phyloP scores from a whole-genome alignment of 2,329 filamentous ascomycete genomes.

The Aquanectria penicillioides region DNA sequence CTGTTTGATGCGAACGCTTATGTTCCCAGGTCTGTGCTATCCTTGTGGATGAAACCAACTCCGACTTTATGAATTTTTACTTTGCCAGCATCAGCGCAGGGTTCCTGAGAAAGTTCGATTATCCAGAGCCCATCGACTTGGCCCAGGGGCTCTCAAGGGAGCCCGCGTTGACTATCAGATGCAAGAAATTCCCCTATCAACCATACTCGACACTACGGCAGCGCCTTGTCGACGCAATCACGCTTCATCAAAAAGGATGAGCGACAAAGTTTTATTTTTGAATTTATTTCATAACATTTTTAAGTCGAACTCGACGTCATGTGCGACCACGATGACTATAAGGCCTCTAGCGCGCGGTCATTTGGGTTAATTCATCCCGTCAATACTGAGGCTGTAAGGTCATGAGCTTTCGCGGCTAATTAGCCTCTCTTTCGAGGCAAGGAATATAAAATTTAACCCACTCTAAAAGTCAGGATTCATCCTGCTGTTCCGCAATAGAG shows the following conservation, averaged over 20 bases:
- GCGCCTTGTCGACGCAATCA: constrained; percentile 20
- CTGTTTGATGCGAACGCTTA: no score
- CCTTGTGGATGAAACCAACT: constrained; percentile 30
- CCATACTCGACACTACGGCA: constrained; percentile 30
- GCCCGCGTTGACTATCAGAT: constrained; percentile 15
- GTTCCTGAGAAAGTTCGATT: constrained; percentile 39
- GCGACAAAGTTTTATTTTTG: not conserved
- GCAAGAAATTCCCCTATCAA: constrained; percentile 23
- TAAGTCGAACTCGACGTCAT: not conserved
- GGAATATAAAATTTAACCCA: no score
- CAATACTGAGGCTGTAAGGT: no score
- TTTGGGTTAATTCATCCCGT: no score
- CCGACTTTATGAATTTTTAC: constrained; percentile 36
- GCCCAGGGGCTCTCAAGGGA: not conserved
- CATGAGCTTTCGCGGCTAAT: no score
- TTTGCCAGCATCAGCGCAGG: constrained; percentile 23
- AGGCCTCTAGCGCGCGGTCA: no score
- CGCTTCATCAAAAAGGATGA: not conserved
- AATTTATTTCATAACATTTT: no score
- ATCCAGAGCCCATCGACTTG: constrained; percentile 21
- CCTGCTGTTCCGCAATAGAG: no score
- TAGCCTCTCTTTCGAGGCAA: no score
- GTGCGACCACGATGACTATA: not conserved
- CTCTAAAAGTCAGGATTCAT: no score
- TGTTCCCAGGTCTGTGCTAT: constrained; percentile 32